Base-by-base conservation (phyloP, 768 basidiomycete genomes). In the Suillus brevipes region DNA sequence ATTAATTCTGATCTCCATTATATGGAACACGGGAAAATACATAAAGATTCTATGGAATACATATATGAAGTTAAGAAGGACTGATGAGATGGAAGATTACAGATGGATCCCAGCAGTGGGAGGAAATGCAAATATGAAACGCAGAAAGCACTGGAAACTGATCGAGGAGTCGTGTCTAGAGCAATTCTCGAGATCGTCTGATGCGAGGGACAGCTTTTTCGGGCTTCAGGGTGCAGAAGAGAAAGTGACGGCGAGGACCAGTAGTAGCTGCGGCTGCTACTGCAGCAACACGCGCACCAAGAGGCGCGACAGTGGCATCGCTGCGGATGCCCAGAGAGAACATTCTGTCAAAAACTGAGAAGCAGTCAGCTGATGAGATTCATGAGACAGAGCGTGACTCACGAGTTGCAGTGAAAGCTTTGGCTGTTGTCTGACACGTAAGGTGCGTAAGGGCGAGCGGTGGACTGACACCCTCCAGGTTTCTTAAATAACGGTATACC, bases 401-500 rank as follows among this genome's bases (percentile, higher is more conserved):
- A 95, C 95, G 79, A 36, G 92, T 92, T 9, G 92, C 92, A 38
- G 90, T 87, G 74, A 95, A 98, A 2, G 91, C 88, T 71, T 94
- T 95, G 6, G 95, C 95, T 59, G 90, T 91, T 10, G 86, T 89
- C 73, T 97, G 95, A 76, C 95, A 98, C 20, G 86, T 83, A 37
- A 95, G 89, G 69, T 96, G 94, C 0, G 90, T 91, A 49, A 97
- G 84, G 9, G 89, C 85, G 47, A 98, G 81, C 8, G 94, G 92
- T 3, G 95, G 95, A 69, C 91, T 95, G 67, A 95, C 87, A 25
- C 93, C 94, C 76, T 98, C 95, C 13, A 98, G 83, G 76, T 89
- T 90, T 55, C 95, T 87, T 42, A 97, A 84, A 78, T 95, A 97
- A 36, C 96, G 91, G 73, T 89, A 95, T 28, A 95, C 91, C 90